Conservation (phyloP, 805 yeast species). For the Metahyphopichia silvanorum region DNA sequence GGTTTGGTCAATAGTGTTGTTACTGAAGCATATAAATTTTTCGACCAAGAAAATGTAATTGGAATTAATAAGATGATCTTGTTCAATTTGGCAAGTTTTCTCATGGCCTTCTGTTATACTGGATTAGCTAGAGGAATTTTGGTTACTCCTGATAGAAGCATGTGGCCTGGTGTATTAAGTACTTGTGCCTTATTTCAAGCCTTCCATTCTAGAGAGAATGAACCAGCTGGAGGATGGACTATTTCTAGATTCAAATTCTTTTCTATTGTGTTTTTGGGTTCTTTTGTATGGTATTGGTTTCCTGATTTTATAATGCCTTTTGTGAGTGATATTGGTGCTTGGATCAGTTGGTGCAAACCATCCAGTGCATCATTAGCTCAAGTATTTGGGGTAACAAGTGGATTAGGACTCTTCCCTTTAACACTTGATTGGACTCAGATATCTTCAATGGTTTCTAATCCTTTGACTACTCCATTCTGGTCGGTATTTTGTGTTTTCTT, state of each 20-base stretch:
- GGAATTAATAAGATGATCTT: slow-evolving; percentile 9
- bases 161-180: slow-evolving; percentile 7
- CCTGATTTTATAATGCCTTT: slow-evolving; percentile 10
- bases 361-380: slow-evolving; percentile 7
- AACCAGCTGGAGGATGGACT: slow-evolving; percentile 5
- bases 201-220: slow-evolving; percentile 5
- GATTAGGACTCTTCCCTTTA: slow-evolving; percentile 10
- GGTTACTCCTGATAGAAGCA: slow-evolving; percentile 4
- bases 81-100: slow-evolving; percentile 6
- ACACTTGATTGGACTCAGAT: slow-evolving; percentile 11
- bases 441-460: slow-evolving; percentile 4
- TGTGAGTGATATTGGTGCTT: slow-evolving; percentile 6
- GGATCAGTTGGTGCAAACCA: slow-evolving; percentile 9
- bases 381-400: slow-evolving; percentile 9
- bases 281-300: slow-evolving; percentile 19
- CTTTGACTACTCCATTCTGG: slow-evolving; percentile 12
- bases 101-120: slow-evolving; percentile 4
- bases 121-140: slow-evolving; percentile 4
- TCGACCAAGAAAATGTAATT: slow-evolving; percentile 6
- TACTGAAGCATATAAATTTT: slow-evolving; percentile 8
- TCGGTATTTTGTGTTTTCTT: slow-evolving; percentile 7
- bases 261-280: slow-evolving; percentile 8
- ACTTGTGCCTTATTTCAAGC: slow-evolving; percentile 8
- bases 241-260: slow-evolving; percentile 12
- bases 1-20: slow-evolving; percentile 6